Evolutionary conservation across 345 rosid genomes (phyloP).

Genomic region (Populus euphratica): DNA sequence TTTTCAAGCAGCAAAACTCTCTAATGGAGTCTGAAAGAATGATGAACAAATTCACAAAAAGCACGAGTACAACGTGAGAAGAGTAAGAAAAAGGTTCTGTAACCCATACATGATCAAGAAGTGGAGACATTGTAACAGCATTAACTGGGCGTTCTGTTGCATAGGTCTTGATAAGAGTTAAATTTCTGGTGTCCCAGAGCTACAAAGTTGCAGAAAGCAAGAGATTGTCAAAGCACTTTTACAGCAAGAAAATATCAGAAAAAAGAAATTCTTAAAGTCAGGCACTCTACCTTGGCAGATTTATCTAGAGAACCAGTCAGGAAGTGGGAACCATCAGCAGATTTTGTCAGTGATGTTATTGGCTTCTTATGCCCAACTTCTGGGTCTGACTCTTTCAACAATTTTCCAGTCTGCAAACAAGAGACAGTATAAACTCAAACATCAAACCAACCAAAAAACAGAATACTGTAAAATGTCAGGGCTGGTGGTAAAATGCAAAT

Average conservation of each 20-base stretch:
- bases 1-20: no score
- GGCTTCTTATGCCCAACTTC: constrained; percentile 84
- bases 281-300: constrained; percentile 72
- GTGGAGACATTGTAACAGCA: constrained; percentile 96
- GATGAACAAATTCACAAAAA: background rate
- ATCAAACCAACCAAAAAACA: background rate
- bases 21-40: background rate
- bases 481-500: background rate
- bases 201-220: constrained; percentile 28
- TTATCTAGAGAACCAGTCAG: constrained; percentile 87
- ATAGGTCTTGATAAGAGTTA: constrained; percentile 88
- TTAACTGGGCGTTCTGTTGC: constrained; percentile 87
- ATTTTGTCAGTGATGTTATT: constrained; percentile 72
- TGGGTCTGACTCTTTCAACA: constrained; percentile 60
- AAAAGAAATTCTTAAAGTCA: background rate
- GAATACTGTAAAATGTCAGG: background rate
- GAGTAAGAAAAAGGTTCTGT: background rate
- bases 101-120: constrained; percentile 81
- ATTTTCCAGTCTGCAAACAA: constrained; percentile 65
- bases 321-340: constrained; percentile 82
- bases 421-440: background rate
- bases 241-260: background rate
- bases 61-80: background rate
- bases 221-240: background rate
- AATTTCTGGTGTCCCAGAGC: constrained; percentile 88